Evolutionary conservation across 192 early-diverging fungal species (phyloP), one percentile per base, ranked within the genome.

Genomic region (Gryganskiella cystojenkinii): DNA sequence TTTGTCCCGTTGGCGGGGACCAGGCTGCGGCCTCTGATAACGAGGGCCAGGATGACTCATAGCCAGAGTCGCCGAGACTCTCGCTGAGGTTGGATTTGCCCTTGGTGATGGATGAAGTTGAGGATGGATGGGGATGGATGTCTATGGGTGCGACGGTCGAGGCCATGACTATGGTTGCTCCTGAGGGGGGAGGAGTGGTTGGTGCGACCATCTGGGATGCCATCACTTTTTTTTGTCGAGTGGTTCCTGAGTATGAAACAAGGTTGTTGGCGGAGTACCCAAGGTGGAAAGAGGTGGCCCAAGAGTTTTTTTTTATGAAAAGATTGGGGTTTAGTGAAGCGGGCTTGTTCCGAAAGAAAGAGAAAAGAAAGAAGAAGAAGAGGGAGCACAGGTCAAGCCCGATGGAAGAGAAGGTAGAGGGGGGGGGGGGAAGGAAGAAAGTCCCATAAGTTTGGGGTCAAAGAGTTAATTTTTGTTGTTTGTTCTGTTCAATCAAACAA

Each of bases 11-110:
- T 19, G 57, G 65, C 25, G 74, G 74, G 13, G 61, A 59, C 59
- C 74, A 69, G 5, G 74, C 61, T 9, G 74, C 74, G 30, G 74
- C 74, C 67, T 78, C 74, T 37, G 56, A 60, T 19, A 78, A 61
- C 4, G 74, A 78, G 1, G 74, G 74, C 74, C 74, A 78, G n/a
- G 74, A 78, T 43, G 74, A 78, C 56, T 78, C 72, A 24, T 76
- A 76, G 15, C 72, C 72, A 76, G 72, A 76, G 53, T 76, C 72
- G 24, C 20, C 72, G 8, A 43, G 60, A 67, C 72, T 76, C 30
- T 68, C 74, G 22, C 45, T 50, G 19, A 62, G 53, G 20, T 25
- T 30, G 17, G 56, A 20, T 22, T 37, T 49, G 19, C 33, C 7
- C 3, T 17, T 46, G 47, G 6, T 37, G 45, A 28, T 27, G 3